Evolutionary conservation across 495 filamentous ascomycete genomes (phyloP).

Genomic region (Podospora appendiculata): DNA sequence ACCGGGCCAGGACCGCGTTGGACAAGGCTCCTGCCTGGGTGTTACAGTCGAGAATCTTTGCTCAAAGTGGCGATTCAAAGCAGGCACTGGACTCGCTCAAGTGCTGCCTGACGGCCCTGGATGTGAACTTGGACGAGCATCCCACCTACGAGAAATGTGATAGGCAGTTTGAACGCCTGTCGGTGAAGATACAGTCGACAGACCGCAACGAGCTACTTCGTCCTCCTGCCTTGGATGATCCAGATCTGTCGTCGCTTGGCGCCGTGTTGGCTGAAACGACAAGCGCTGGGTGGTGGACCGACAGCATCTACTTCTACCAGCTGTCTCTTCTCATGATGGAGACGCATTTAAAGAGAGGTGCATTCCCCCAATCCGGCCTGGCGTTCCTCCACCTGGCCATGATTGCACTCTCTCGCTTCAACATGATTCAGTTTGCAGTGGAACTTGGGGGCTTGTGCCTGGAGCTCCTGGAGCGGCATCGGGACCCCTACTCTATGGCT

Average conservation of each 20-base stretch:
- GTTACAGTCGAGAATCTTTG: constrained; percentile 65
- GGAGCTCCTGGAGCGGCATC: constrained; percentile 56
- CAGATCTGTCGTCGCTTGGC: constrained; percentile 55
- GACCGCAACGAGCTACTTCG: constrained; percentile 48
- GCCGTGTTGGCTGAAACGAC: constrained; percentile 70
- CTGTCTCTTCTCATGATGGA: constrained; percentile 64
- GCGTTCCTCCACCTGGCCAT: constrained; percentile 69
- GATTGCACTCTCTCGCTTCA: constrained; percentile 65
- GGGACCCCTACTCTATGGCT: constrained; percentile 62
- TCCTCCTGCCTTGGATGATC: constrained; percentile 44
- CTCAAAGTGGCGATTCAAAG: constrained; percentile 60
- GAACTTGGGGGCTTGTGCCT: constrained; percentile 58
- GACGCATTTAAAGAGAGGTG: constrained; percentile 55
- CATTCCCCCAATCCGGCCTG: constrained; percentile 67
- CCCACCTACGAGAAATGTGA: constrained; percentile 73
- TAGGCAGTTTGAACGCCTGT: constrained; percentile 53
- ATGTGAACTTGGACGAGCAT: constrained; percentile 52
- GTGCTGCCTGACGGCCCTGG: constrained; percentile 59
- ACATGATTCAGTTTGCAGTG: constrained; percentile 59
- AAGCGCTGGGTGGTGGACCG: constrained; percentile 77
- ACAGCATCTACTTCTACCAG: constrained; percentile 67
- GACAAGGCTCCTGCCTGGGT: constrained; percentile 77
- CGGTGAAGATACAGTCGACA: constrained; percentile 48
- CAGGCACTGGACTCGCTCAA: constrained; percentile 62
- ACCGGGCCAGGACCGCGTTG: constrained; percentile 54